Evolutionary conservation across 176 grass and related monocot genomes (phyloP).

Genomic region (Carex parvula): DNA sequence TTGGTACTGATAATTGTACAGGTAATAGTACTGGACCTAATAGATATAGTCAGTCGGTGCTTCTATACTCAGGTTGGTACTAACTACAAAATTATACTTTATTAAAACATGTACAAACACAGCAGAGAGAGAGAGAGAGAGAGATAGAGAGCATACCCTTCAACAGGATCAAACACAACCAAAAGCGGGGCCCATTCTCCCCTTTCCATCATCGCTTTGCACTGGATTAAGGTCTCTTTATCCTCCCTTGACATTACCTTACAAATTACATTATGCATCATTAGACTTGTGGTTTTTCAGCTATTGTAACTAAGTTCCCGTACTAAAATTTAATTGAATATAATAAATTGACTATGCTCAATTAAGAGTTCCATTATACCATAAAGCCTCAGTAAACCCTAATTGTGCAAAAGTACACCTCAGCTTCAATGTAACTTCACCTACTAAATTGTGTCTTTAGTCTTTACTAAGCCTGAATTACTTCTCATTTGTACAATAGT

Average conservation of each 20-base stretch:
- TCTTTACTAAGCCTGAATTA: neutral
- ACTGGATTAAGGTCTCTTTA: slow-evolving; percentile 50
- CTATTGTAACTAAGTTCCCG: neutral
- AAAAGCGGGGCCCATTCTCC: slow-evolving; percentile 75
- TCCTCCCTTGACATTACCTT: slow-evolving; percentile 76
- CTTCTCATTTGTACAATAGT: neutral
- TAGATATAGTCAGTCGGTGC: neutral
- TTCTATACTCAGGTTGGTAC: neutral
- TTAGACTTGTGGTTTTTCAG: neutral
- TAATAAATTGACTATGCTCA: neutral
- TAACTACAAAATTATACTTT: neutral
- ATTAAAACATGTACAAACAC: neutral
- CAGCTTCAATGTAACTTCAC: neutral
- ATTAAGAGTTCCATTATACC: neutral
- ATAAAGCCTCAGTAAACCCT: neutral
- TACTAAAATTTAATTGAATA: neutral
- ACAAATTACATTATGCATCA: neutral
- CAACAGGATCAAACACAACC: slow-evolving; percentile 67
- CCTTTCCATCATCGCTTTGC: slow-evolving; percentile 77
- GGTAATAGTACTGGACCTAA: neutral
- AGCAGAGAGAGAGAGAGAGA: too few relatives aligned
- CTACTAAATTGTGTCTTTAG: neutral
- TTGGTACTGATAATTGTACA: neutral
- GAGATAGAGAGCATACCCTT: slow-evolving; percentile 46
- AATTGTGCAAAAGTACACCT: slow-evolving; percentile 6